These are phyloP conservation scores for Falciphora oryzae DNA, from an alignment of 2,329 filamentous ascomycete species.

Conservation along the genomic window DNA sequence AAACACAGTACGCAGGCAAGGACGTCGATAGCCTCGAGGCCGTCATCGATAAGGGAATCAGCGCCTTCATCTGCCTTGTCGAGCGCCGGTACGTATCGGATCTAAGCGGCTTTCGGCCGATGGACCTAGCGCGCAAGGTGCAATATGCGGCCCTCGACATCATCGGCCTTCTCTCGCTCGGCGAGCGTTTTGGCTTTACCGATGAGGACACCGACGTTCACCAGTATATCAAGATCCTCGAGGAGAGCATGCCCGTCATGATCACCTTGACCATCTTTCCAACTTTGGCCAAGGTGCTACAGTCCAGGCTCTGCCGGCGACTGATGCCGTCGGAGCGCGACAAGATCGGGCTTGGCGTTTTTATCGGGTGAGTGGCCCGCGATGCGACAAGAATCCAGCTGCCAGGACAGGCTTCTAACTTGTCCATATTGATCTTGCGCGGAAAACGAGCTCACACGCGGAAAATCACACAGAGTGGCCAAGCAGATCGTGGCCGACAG, in stretches of 20 bases:
- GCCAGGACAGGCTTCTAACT: too few relatives aligned
- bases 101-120: slow-evolving; percentile 18
- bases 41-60: slow-evolving; percentile 20
- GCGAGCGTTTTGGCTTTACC: slow-evolving; percentile 41
- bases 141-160: slow-evolving; percentile 51
- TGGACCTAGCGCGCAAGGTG: slow-evolving; percentile 41
- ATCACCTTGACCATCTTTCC: slow-evolving; percentile 32
- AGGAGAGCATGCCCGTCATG: slow-evolving; percentile 29
- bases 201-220: slow-evolving; percentile 38
- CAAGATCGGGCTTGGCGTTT: slow-evolving; percentile 32
- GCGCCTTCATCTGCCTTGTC: slow-evolving; percentile 32
- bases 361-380: slow-evolving; percentile 26
- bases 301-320: slow-evolving; percentile 33
- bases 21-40: slow-evolving; percentile 22
- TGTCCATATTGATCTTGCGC: too few relatives aligned
- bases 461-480: slow-evolving; percentile 29
- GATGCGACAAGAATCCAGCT: neutral
- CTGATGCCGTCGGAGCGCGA: slow-evolving; percentile 35
- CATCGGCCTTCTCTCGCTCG: slow-evolving; percentile 46
- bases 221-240: slow-evolving; percentile 33
- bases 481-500: slow-evolving; percentile 26
- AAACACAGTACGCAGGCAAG: slow-evolving; percentile 22
- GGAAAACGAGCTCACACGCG: slow-evolving; percentile 8
- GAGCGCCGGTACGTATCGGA: slow-evolving; percentile 31
- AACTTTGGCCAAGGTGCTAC: slow-evolving; percentile 33